Percentiles rank a stretch among this genome's conserved stretches.
Conservation (phyloP, 2,329 filamentous ascomycete genomes). For the Parasarocladium wereldwijsianum region DNA sequence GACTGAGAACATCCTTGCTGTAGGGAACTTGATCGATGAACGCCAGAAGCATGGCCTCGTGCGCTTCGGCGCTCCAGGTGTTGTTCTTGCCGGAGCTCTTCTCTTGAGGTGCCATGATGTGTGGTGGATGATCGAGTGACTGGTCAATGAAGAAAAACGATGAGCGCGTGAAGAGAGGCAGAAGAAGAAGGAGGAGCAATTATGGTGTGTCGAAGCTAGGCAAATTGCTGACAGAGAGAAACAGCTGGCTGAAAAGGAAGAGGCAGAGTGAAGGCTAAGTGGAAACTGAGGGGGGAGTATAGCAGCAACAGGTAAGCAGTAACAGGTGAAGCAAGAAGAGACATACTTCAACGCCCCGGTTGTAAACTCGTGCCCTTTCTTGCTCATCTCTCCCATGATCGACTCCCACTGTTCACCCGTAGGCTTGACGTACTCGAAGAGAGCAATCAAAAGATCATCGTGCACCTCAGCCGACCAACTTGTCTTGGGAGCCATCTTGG, state of each 20-base stretch:
- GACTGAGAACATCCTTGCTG: constrained; percentile 16
- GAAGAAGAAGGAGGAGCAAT: too few relatives aligned
- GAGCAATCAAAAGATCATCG: constrained; percentile 25
- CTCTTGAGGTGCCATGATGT: too few relatives aligned
- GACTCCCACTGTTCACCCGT: constrained; percentile 16
- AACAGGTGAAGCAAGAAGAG: neutral
- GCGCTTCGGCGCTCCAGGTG: constrained; percentile 19
- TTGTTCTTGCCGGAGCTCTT: too few relatives aligned
- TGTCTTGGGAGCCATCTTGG: constrained; percentile 16
- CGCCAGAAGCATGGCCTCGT: constrained; percentile 21
- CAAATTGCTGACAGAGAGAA: neutral
- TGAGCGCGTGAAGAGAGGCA: too few relatives aligned
- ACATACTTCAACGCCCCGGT: constrained; percentile 25
- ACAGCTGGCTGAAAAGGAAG: neutral
- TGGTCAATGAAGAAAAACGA: too few relatives aligned
- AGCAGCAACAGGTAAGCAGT: too few relatives aligned
- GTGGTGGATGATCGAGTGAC: too few relatives aligned
- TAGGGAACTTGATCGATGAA: constrained; percentile 21
- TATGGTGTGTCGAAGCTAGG: too few relatives aligned
- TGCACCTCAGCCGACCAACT: constrained; percentile 28
- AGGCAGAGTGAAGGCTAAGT: constrained; percentile 5
- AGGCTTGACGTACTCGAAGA: constrained; percentile 23
- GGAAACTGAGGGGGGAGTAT: too few relatives aligned
- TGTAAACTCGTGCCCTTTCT: constrained; percentile 24
- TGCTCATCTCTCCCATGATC: constrained; percentile 21